Conservation (phyloP, 2,329 filamentous ascomycete species). For the Colletotrichum cuscutae region DNA sequence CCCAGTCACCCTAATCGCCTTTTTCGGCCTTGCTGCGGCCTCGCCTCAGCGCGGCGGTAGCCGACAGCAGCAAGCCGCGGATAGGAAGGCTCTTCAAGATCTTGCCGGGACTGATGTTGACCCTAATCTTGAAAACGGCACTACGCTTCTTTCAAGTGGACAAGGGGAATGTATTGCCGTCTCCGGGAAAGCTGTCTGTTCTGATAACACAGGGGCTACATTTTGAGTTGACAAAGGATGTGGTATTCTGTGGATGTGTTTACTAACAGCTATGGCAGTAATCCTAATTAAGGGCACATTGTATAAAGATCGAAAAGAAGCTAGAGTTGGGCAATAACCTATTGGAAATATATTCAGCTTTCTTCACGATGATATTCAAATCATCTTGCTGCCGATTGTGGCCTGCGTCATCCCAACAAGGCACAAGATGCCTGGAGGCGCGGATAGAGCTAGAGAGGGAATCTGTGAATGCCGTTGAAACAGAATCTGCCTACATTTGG, state of each 20-base stretch:
- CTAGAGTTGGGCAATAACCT: no score
- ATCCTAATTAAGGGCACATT: no score
- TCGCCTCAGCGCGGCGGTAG: conserved; percentile 15
- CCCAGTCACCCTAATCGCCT: not conserved
- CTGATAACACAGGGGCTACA: conserved; percentile 11
- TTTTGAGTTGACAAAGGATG: not conserved
- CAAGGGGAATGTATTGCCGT: conserved; percentile 23
- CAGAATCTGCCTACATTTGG: no score
- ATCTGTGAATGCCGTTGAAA: no score
- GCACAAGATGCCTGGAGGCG: no score
- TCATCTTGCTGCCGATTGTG: no score
- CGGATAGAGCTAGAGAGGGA: no score
- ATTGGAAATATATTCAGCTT: no score
- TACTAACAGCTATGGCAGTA: not conserved
- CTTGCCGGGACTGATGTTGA: conserved; percentile 22
- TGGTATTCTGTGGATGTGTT: not conserved
- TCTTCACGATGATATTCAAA: no score
- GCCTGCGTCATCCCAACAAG: no score
- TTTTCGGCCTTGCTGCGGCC: conserved; percentile 7
- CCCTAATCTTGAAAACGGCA: conserved; percentile 23
- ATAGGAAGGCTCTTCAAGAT: conserved; percentile 14
- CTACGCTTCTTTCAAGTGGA: conserved; percentile 12
- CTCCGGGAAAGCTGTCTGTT: conserved; percentile 21
- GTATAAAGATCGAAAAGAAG: no score
- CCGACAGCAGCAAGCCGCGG: conserved; percentile 13